Conservation (phyloP, 306 rosid species). For the Oemleria cerasiformis region DNA sequence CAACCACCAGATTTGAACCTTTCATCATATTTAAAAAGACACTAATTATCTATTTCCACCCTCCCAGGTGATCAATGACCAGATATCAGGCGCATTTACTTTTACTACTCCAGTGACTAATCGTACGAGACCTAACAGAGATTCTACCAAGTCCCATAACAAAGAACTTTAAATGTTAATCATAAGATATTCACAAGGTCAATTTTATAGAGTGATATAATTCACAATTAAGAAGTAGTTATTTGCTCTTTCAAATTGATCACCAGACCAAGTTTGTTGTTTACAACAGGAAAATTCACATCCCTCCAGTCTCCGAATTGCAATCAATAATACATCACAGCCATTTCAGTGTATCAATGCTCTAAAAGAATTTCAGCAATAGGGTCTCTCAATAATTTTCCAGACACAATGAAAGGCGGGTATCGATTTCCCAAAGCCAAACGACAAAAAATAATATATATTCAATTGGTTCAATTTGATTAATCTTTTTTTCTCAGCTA, state of each 20-base stretch:
- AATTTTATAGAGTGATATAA: neutral
- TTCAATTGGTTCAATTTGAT: constrained; percentile 1
- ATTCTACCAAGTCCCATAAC: neutral
- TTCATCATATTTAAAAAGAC: neutral
- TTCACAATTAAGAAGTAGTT: neutral
- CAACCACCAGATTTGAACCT: neutral
- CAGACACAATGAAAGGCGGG: neutral
- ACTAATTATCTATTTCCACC: neutral
- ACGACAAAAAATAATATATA: neutral
- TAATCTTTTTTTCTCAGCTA: neutral
- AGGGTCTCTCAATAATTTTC: neutral
- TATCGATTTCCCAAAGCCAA: neutral
- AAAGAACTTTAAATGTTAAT: neutral
- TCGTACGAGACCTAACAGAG: neutral
- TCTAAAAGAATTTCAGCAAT: neutral
- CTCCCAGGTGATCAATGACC: neutral
- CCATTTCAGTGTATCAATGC: neutral
- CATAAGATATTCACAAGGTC: neutral
- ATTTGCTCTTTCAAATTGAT: neutral
- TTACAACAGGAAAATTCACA: neutral
- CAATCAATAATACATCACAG: neutral
- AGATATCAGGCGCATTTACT: neutral
- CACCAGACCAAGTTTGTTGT: neutral
- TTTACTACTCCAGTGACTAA: neutral
- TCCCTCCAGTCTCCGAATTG: neutral